Evolutionary conservation across 345 rosid genomes (phyloP).

Genomic region (Eucalyptus tenuipes): DNA sequence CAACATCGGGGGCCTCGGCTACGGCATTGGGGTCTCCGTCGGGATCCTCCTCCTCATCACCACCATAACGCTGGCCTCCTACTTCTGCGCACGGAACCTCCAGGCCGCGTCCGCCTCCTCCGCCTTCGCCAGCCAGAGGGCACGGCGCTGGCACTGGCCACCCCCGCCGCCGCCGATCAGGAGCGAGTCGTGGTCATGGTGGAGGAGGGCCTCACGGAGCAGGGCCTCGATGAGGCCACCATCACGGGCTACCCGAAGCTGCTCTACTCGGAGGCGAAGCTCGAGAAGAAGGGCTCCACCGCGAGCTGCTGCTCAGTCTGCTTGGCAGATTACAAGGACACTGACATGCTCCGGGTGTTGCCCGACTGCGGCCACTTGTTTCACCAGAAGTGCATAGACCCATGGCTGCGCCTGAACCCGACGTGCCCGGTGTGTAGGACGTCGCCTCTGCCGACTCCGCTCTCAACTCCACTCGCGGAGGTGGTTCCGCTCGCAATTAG

Average conservation of each 20-base stretch:
- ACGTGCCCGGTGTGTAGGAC: slow-evolving; percentile 27
- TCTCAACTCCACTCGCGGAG: not conserved
- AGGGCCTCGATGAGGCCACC: slow-evolving; percentile 66
- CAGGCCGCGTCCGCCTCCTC: not conserved
- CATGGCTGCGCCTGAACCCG: slow-evolving; percentile 14
- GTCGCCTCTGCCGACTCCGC: slow-evolving; percentile 2
- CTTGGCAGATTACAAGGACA: slow-evolving; percentile 59
- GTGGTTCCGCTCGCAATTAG: not conserved
- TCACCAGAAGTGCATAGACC: slow-evolving; percentile 15
- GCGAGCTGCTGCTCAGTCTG: slow-evolving; percentile 69
- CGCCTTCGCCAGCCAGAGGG: not conserved
- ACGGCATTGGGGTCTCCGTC: slow-evolving; percentile 28
- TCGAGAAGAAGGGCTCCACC: slow-evolving; percentile 11
- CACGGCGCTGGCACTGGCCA: not conserved
- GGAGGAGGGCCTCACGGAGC: slow-evolving; percentile 34
- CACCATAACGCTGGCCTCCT: slow-evolving; percentile 23
- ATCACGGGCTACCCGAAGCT: slow-evolving; percentile 66
- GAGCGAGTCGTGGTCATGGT: slow-evolving; percentile 1
- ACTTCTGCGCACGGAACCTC: slow-evolving; percentile 19
- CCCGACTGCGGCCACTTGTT: slow-evolving; percentile 48
- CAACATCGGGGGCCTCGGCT: slow-evolving; percentile 22
- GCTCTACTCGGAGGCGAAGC: slow-evolving; percentile 52
- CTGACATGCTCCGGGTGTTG: slow-evolving; percentile 39
- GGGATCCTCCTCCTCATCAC: slow-evolving; percentile 31
- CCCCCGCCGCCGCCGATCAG: not conserved